Percentiles rank a stretch among this genome's conserved stretches.
phyloP scores from a whole-genome alignment of 345 rosid species.

The Hibiscus tridactylites region DNA sequence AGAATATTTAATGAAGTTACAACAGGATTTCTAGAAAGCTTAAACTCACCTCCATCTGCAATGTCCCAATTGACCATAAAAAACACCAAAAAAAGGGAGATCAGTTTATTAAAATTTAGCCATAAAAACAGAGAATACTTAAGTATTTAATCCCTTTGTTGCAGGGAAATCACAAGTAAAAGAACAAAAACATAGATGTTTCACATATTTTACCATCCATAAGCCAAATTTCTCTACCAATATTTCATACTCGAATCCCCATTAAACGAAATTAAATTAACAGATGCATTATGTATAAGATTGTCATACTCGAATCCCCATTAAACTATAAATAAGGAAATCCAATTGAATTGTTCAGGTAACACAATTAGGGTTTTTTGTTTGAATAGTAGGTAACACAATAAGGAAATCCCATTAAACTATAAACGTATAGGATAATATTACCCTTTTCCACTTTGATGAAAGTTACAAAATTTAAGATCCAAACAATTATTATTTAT shows the following conservation, averaged over 20 bases:
- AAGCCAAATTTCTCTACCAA: background rate
- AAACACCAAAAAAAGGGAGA: conserved; percentile 5
- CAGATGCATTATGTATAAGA: background rate
- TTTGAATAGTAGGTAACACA: background rate
- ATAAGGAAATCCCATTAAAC: too few species aligned
- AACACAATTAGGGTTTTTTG: background rate
- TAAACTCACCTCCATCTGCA: conserved; percentile 76
- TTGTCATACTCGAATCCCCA: background rate
- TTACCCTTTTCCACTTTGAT: background rate
- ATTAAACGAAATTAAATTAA: background rate
- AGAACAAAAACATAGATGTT: background rate
- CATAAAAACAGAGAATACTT: background rate
- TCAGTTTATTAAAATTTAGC: background rate
- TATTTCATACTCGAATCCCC: background rate
- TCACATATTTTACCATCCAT: background rate
- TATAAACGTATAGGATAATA: background rate
- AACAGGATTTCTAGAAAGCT: background rate
- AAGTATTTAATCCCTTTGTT: background rate
- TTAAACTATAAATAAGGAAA: background rate
- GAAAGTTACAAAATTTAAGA: background rate
- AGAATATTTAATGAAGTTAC: background rate
- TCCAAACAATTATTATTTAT: background rate
- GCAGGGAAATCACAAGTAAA: background rate
- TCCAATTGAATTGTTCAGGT: background rate
- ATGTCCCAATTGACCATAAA: conserved; percentile 16